Conservation (phyloP, 106 monocot species). For the Ottelia alismoides region DNA sequence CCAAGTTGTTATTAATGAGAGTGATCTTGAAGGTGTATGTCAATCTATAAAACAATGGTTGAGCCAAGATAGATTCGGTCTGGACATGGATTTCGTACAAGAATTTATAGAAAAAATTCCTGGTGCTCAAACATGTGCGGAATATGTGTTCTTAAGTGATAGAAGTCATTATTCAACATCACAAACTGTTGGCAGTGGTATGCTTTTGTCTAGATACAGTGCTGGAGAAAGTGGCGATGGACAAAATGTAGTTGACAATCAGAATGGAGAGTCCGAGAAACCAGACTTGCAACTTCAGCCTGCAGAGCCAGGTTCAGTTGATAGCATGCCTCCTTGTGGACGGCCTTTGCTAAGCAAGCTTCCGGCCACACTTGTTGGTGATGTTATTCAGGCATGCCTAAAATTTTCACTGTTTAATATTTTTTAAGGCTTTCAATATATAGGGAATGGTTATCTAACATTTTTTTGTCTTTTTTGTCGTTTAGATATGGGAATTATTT, state of each 20-base stretch:
- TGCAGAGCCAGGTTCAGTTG: neutral
- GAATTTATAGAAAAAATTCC: conserved; percentile 84
- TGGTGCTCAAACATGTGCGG: conserved; percentile 42
- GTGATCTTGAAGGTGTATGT: conserved; percentile 47
- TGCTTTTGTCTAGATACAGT: conserved; percentile 30
- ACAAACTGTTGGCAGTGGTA: conserved; percentile 64
- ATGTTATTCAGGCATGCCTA: conserved; percentile 77
- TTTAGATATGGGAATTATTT: conserved; percentile 84
- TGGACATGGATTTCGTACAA: conserved; percentile 76
- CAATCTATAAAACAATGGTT: conserved; percentile 54
- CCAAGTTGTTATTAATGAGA: conserved; percentile 22
- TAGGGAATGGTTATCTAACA: conserved; percentile 1
- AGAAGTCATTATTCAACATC: conserved; percentile 32
- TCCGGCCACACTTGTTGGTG: conserved; percentile 63
- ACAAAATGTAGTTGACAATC: no score
- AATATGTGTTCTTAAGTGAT: conserved; percentile 46
- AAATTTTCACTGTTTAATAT: neutral
- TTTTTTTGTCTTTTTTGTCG: neutral
- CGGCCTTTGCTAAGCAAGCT: conserved; percentile 54
- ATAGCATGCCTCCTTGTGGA: conserved; percentile 47
- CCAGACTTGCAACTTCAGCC: neutral
- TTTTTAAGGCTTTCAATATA: neutral
- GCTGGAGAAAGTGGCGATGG: no score
- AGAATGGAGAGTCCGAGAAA: conserved; percentile 13
- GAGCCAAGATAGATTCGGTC: conserved; percentile 80